These are phyloP conservation scores for Solanum medicagineum DNA, from an alignment of 257 asterid genomes.

Conservation along the genomic window DNA sequence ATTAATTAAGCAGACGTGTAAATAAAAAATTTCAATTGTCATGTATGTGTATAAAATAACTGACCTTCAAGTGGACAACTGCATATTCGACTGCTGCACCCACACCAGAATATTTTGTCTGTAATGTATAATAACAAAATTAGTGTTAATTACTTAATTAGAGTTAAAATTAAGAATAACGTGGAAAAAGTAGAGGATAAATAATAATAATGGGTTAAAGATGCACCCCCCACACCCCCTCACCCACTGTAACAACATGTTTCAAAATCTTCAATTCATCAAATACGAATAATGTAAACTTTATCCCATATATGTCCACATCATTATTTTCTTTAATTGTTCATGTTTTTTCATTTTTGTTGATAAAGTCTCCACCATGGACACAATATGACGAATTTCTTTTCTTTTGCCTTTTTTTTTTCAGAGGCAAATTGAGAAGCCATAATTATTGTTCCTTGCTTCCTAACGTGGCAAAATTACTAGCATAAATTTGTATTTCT, in stretches of 20 bases:
- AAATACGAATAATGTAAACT: neutral
- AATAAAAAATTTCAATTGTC: neutral
- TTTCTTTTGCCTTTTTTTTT: neutral
- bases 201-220: neutral
- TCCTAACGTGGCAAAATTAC: too few species aligned
- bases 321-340: neutral
- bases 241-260: neutral
- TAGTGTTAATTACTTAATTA: neutral
- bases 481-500: too few species aligned
- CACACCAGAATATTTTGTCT: slow-evolving; percentile 61
- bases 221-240: neutral
- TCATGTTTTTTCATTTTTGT: neutral
- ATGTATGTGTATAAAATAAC: neutral
- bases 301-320: neutral
- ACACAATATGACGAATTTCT: neutral
- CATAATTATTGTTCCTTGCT: too few species aligned
- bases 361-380: neutral
- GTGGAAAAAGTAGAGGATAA: neutral
- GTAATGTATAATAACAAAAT: slow-evolving; percentile 1
- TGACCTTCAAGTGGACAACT: slow-evolving; percentile 63
- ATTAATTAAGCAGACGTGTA: neutral
- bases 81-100: slow-evolving; percentile 98
- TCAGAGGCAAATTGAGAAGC: neutral
- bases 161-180: neutral
- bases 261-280: neutral